A percentile compares a stretch with the other conserved stretches of the same genome.
Evolutionary conservation across 2,329 filamentous ascomycete genomes (phyloP).

Genomic region (Aspergillus sp.): DNA sequence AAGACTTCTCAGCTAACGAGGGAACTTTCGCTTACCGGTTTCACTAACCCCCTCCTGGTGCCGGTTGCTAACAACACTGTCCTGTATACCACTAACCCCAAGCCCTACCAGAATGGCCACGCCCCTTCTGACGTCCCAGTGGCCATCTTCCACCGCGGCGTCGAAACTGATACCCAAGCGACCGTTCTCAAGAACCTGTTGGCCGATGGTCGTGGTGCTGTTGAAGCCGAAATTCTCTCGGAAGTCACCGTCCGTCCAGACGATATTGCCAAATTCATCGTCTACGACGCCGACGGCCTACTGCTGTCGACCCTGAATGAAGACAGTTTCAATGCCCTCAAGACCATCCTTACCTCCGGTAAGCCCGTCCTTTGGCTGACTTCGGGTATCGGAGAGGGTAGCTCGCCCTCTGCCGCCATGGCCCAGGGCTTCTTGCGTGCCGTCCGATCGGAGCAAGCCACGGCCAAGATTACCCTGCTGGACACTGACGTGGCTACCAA

Average conservation of each 20-base stretch:
- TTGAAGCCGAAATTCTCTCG: no score
- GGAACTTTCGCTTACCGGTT: no score
- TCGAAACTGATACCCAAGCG: no score
- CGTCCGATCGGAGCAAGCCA: conserved; percentile 1
- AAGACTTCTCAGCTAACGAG: no score
- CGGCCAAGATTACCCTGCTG: neutral
- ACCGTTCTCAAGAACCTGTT: no score
- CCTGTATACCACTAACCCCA: no score
- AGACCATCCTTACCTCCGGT: neutral
- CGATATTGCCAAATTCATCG: neutral
- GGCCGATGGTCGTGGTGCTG: no score
- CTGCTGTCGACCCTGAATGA: neutral
- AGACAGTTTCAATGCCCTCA: neutral
- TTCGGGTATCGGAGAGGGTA: neutral
- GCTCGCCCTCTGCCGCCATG: neutral
- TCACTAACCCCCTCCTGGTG: no score
- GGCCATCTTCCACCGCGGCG: no score
- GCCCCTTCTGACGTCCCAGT: no score
- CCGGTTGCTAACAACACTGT: no score
- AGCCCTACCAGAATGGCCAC: no score
- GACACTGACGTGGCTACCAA: neutral
- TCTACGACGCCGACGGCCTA: neutral
- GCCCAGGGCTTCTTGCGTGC: conserved; percentile 1
- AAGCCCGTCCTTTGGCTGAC: neutral
- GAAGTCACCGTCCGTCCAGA: neutral